Evolutionary conservation across 2,329 filamentous ascomycete species (phyloP).

Genomic region (Beauveria sp.): DNA sequence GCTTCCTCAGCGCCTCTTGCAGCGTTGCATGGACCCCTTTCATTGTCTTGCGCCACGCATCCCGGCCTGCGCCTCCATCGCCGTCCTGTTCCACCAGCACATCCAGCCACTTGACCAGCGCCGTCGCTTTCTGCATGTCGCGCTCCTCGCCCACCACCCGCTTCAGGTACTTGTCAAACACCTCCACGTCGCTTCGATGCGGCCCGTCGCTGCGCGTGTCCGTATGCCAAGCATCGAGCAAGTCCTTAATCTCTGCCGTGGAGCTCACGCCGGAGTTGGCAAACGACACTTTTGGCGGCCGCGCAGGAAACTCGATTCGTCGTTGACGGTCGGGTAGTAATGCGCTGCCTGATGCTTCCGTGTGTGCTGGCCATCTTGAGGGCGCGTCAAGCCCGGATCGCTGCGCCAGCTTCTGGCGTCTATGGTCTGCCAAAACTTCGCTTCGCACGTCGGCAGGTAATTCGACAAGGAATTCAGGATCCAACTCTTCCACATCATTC

Average conservation of each 20-base stretch:
- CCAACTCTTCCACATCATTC: conserved; percentile 42
- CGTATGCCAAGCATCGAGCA: conserved; percentile 67
- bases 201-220: conserved; percentile 69
- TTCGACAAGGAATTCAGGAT: conserved; percentile 69
- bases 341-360: conserved; percentile 15
- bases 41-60: conserved; percentile 40
- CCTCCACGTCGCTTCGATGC: conserved; percentile 67
- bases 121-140: conserved; percentile 67
- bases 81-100: conserved; percentile 45
- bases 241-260: conserved; percentile 58
- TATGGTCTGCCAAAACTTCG: conserved; percentile 71
- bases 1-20: conserved; percentile 45
- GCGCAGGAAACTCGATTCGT: conserved; percentile 38
- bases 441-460: conserved; percentile 71
- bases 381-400: conserved; percentile 40
- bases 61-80: conserved; percentile 27
- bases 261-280: conserved; percentile 33
- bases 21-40: conserved; percentile 39
- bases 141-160: conserved; percentile 68
- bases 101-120: conserved; percentile 60
- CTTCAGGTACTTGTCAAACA: conserved; percentile 64
- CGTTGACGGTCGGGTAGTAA: conserved; percentile 28
- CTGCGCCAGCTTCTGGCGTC: conserved; percentile 47
- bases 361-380: conserved; percentile 18
- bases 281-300: conserved; percentile 40